Percentiles rank a stretch among this genome's conserved stretches.
Evolutionary conservation across 176 grass and related monocot species (phyloP).

Genomic region (Alloteropsis semialata): DNA sequence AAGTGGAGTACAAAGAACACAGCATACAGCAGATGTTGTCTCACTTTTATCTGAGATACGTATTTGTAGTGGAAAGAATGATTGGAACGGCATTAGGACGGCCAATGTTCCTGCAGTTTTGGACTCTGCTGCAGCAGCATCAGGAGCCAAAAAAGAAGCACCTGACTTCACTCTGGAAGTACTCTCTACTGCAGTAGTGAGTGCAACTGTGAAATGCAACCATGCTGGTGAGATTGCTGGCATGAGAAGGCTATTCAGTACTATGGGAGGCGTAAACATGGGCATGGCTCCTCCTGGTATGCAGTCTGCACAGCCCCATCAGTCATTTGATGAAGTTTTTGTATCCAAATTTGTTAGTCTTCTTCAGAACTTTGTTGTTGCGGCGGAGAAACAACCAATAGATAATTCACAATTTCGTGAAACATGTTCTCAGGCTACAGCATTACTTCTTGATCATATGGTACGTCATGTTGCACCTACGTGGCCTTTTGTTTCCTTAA

Average conservation of each 20-base stretch:
- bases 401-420: constrained; percentile 92
- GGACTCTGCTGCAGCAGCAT: constrained; percentile 96
- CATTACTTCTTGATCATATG: constrained; percentile 89
- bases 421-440: constrained; percentile 98
- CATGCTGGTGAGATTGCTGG: constrained; percentile 98
- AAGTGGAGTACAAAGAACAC: constrained; percentile 91
- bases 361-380: constrained; percentile 92
- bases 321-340: constrained; percentile 95
- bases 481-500: not conserved
- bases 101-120: constrained; percentile 93
- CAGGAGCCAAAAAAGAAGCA: constrained; percentile 90
- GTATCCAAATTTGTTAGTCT: constrained; percentile 80
- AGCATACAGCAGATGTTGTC: constrained; percentile 98
- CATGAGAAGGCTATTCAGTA: constrained; percentile 96
- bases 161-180: constrained; percentile 94
- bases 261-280: constrained; percentile 89
- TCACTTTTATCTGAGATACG: constrained; percentile 98
- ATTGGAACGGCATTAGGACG: constrained; percentile 96
- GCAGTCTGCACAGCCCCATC: constrained; percentile 53
- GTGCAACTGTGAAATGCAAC: constrained; percentile 94
- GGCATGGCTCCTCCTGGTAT: constrained; percentile 49
- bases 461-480: constrained; percentile 50
- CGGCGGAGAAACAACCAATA: constrained; percentile 78
- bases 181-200: constrained; percentile 95
- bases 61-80: constrained; percentile 96